Conservation (phyloP, 108 stramenopile species). For the Hondaea fermentalgiana region DNA sequence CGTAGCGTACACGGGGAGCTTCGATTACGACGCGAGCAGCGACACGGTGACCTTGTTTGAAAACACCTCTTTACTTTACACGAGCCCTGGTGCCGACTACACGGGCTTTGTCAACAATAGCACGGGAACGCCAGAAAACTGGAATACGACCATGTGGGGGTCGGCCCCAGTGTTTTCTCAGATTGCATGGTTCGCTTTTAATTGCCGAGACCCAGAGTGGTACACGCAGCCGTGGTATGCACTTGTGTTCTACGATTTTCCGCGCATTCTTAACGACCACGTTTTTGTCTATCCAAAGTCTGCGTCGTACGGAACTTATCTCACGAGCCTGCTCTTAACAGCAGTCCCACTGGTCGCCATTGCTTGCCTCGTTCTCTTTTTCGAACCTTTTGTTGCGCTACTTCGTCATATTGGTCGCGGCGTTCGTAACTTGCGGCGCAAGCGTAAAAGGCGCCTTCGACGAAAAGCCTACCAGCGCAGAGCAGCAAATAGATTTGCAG, state of each 20-base stretch:
- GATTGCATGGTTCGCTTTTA: neutral
- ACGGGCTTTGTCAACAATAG: neutral
- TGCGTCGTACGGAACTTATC: neutral
- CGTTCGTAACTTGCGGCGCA: neutral
- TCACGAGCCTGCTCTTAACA: neutral
- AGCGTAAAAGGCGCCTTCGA: neutral
- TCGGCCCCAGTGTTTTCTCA: neutral
- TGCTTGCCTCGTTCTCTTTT: neutral
- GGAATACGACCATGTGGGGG: neutral
- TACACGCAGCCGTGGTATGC: neutral
- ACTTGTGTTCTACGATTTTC: neutral
- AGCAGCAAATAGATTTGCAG: too few relatives aligned
- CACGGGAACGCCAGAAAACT: neutral
- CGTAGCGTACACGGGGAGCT: neutral
- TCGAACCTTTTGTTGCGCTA: neutral
- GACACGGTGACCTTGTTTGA: neutral
- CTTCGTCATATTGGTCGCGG: neutral
- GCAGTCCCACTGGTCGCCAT: neutral
- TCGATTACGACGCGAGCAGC: neutral
- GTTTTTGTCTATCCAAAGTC: neutral
- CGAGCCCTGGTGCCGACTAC: neutral
- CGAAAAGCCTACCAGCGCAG: neutral
- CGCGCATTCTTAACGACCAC: neutral
- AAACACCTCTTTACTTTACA: neutral
- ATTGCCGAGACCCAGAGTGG: neutral